A percentile compares a stretch with the other conserved stretches of the same genome.
Conservation (phyloP, 2,329 filamentous ascomycete species). For the Fusarium mundagurra region DNA sequence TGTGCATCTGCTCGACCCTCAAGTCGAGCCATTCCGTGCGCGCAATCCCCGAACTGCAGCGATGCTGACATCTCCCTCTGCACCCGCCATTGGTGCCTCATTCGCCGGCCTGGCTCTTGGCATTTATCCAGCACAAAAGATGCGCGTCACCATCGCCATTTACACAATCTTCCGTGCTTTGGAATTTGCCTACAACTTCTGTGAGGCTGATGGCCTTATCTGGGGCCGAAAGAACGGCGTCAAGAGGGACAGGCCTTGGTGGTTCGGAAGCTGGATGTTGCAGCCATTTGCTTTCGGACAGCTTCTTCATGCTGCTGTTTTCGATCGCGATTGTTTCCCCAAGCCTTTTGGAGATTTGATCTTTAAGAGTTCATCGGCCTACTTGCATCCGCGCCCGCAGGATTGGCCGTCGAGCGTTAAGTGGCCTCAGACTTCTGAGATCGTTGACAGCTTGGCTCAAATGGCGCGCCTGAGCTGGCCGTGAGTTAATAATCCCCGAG, state of each 20-base stretch:
- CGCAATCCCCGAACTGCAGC: conserved; percentile 82
- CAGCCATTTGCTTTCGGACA: conserved; percentile 82
- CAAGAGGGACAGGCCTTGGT: conserved; percentile 76
- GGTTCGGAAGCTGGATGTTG: conserved; percentile 86
- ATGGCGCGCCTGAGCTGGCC: conserved; percentile 89
- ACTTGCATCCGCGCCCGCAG: conserved; percentile 77
- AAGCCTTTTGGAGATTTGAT: conserved; percentile 59
- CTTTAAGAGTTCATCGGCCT: conserved; percentile 80
- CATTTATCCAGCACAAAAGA: conserved; percentile 71
- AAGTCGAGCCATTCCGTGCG: conserved; percentile 80
- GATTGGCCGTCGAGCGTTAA: conserved; percentile 71
- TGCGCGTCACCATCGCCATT: conserved; percentile 83
- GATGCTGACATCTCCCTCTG: conserved; percentile 82
- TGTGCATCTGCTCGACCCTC: conserved; percentile 79
- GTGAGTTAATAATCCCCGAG: conserved; percentile 56
- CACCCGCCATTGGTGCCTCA: conserved; percentile 90
- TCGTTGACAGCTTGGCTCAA: conserved; percentile 82
- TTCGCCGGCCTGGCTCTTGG: conserved; percentile 85
- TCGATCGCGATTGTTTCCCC: conserved; percentile 79
- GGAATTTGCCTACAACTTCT: conserved; percentile 86
- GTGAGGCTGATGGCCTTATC: conserved; percentile 77
- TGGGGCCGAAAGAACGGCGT: conserved; percentile 66
- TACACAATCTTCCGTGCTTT: conserved; percentile 83
- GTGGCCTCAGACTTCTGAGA: conserved; percentile 81
- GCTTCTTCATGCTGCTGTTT: conserved; percentile 78